Conservation (phyloP, 345 rosid genomes). For the Arabidopsis suecica region DNA sequence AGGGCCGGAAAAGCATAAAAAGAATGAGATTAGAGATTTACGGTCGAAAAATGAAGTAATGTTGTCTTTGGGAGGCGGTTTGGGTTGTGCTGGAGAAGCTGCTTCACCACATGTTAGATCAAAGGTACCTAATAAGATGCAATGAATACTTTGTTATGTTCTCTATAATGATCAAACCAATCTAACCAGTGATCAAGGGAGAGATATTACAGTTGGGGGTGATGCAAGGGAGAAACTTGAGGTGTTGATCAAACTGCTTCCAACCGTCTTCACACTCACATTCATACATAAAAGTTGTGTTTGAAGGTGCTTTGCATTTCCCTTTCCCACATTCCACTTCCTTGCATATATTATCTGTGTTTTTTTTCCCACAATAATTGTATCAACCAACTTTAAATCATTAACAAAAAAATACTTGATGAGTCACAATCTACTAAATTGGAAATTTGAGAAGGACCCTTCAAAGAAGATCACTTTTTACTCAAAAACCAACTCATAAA, state of each 20-base stretch:
- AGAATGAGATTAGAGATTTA: constrained; percentile 34
- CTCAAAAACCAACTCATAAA: constrained; percentile 25
- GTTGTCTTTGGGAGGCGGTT: constrained; percentile 34
- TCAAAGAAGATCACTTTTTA: constrained; percentile 9
- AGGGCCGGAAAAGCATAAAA: not conserved
- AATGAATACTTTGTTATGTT: constrained; percentile 1
- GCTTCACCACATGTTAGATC: constrained; percentile 55
- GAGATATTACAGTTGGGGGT: constrained; percentile 69
- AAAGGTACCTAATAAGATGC: constrained; percentile 56
- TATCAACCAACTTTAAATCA: constrained; percentile 26
- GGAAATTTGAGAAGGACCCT: constrained; percentile 7
- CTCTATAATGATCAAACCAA: constrained; percentile 22
- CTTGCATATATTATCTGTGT: constrained; percentile 61
- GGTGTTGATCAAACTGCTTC: constrained; percentile 56
- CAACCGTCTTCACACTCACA: constrained; percentile 82
- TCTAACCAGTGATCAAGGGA: constrained; percentile 7
- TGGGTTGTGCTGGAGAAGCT: constrained; percentile 54
- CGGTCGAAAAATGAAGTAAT: constrained; percentile 58
- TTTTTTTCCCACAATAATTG: constrained; percentile 8
- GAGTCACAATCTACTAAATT: constrained; percentile 16
- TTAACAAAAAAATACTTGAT: too few species aligned
- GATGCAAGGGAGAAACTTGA: constrained; percentile 87
- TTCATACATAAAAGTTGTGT: constrained; percentile 46
- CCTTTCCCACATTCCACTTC: constrained; percentile 71
- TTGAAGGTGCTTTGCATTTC: constrained; percentile 56